phyloP scores from a whole-genome alignment of 2,329 filamentous ascomycete genomes.

The Cercospora zeae-maydis region DNA sequence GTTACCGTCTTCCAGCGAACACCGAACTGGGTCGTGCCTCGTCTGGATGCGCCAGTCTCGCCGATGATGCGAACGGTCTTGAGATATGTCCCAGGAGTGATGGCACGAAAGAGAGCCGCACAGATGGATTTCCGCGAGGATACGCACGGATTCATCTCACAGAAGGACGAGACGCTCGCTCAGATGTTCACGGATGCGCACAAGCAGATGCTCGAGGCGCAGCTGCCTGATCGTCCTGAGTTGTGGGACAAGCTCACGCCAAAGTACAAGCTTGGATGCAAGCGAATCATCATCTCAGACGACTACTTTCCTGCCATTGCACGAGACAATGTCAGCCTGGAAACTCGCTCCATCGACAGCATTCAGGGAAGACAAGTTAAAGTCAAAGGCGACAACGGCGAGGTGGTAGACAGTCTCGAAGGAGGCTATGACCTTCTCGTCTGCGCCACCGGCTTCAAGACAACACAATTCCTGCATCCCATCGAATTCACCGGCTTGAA shows the following conservation, averaged over 20 bases:
- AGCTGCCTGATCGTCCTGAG: constrained; percentile 49
- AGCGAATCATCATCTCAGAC: constrained; percentile 53
- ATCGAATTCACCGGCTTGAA: constrained; percentile 51
- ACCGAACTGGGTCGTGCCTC: constrained; percentile 58
- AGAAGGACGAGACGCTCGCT: constrained; percentile 41
- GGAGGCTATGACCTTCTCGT: constrained; percentile 54
- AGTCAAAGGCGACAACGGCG: constrained; percentile 38
- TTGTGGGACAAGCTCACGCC: constrained; percentile 54
- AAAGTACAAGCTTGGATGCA: constrained; percentile 54
- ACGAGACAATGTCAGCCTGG: constrained; percentile 48
- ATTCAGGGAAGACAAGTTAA: constrained; percentile 50
- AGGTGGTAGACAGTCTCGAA: constrained; percentile 12
- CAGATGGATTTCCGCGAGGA: constrained; percentile 56
- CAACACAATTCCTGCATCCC: constrained; percentile 57
- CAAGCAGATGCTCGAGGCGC: constrained; percentile 41
- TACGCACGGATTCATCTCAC: constrained; percentile 46
- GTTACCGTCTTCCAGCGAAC: constrained; percentile 57
- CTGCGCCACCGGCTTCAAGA: constrained; percentile 58
- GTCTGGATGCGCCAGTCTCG: constrained; percentile 49
- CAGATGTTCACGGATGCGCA: constrained; percentile 40
- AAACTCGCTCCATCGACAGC: constrained; percentile 48
- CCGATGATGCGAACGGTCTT: constrained; percentile 43
- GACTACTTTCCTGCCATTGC: constrained; percentile 55
- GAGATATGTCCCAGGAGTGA: constrained; percentile 50
- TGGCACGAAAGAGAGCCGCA: constrained; percentile 49